These are phyloP conservation scores for Botrytis paeoniae DNA, from an alignment of 2,329 filamentous ascomycete genomes.

Conservation along the genomic window DNA sequence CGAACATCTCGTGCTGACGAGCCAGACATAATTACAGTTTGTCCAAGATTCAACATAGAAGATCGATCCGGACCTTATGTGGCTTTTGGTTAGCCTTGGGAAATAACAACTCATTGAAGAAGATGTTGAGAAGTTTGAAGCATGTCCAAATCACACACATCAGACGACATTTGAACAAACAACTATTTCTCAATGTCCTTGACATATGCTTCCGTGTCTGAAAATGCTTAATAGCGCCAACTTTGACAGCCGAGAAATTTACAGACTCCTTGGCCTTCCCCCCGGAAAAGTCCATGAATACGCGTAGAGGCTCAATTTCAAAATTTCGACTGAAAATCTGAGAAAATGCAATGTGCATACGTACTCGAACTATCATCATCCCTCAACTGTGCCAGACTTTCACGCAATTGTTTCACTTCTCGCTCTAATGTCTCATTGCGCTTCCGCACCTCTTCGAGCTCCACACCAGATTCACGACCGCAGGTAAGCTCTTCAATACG, in stretches of 20 bases:
- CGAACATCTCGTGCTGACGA: neutral
- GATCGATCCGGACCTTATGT: constrained; percentile 7
- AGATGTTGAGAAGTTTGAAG: neutral
- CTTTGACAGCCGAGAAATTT: neutral
- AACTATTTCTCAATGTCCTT: neutral
- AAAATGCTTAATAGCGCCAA: neutral
- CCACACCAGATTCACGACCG: constrained; percentile 47
- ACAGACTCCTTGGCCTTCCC: neutral
- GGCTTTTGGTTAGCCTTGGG: neutral
- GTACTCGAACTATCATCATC: constrained; percentile 22
- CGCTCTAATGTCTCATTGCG: constrained; percentile 54
- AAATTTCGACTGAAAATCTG: neutral
- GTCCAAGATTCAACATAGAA: neutral
- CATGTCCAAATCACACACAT: neutral
- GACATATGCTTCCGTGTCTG: neutral
- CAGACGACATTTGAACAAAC: neutral
- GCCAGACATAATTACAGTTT: neutral
- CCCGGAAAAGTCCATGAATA: neutral
- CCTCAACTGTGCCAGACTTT: constrained; percentile 24
- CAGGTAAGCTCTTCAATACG: constrained; percentile 68
- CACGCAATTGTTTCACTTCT: constrained; percentile 42
- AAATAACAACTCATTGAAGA: neutral
- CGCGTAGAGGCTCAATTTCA: too few relatives aligned
- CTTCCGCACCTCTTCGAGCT: constrained; percentile 46
- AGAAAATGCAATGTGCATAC: neutral